phyloP scores from a whole-genome alignment of 2,329 filamentous ascomycete species.

The Pleurostoma richardsiae region DNA sequence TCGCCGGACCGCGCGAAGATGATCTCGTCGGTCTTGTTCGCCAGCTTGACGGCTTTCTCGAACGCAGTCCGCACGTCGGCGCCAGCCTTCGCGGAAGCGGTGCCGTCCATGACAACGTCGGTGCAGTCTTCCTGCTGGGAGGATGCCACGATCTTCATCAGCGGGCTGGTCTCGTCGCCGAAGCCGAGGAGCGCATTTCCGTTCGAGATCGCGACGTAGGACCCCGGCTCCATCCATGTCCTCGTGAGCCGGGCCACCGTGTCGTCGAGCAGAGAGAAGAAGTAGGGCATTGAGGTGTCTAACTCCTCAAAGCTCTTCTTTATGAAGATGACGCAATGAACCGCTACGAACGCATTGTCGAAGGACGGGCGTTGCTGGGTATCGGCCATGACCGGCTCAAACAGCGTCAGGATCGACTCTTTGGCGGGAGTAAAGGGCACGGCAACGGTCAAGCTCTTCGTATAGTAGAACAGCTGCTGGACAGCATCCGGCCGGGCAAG shows the following conservation, averaged over 20 bases:
- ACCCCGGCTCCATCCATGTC: not conserved
- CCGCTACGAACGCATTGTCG: not conserved
- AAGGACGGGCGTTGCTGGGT: not conserved
- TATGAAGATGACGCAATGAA: not conserved
- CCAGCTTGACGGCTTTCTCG: not conserved
- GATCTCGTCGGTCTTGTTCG: not conserved
- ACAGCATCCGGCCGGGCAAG: slow-evolving; percentile 61
- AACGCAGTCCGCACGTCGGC: not conserved
- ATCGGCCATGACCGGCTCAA: slow-evolving; percentile 28
- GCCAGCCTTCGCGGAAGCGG: no score
- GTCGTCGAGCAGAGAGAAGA: not conserved
- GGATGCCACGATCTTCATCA: not conserved
- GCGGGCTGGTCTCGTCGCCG: not conserved
- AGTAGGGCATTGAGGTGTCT: not conserved
- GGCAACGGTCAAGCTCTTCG: slow-evolving; percentile 59
- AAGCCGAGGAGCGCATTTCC: not conserved
- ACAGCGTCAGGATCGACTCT: slow-evolving; percentile 62
- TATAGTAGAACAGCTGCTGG: slow-evolving; percentile 64
- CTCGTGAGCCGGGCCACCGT: not conserved
- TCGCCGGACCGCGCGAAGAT: not conserved
- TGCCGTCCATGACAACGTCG: no score
- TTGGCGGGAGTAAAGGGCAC: slow-evolving; percentile 57
- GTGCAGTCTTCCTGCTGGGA: no score
- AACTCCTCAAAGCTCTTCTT: not conserved
- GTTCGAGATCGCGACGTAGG: not conserved